These are phyloP conservation scores for Patellifolia procumbens DNA, from an alignment of 179 eudicot genomes.

Conservation along the genomic window DNA sequence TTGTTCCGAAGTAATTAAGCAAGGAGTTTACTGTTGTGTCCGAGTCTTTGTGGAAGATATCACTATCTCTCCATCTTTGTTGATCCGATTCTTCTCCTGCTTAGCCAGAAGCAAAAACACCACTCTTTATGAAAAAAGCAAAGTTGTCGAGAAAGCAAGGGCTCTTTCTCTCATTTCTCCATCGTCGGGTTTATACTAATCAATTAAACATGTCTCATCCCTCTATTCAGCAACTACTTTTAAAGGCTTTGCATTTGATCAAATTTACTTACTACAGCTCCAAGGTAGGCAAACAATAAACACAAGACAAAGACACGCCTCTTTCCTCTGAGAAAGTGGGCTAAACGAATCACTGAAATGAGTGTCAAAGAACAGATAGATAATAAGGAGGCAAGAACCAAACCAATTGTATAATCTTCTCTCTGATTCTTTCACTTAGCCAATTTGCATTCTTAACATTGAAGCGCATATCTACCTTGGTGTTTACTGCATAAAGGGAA, in stretches of 20 bases:
- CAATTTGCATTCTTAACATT: slow-evolving; percentile 79
- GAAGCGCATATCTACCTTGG: slow-evolving; percentile 96
- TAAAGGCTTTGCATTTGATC: not conserved
- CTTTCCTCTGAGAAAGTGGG: not conserved
- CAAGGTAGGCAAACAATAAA: not conserved
- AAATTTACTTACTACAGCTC: not conserved
- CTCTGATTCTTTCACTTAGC: slow-evolving; percentile 77
- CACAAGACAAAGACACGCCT: not conserved
- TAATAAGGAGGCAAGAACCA: slow-evolving; percentile 19
- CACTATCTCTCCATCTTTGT: slow-evolving; percentile 86
- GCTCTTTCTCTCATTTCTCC: not conserved
- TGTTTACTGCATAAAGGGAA: slow-evolving; percentile 55
- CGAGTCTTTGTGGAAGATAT: slow-evolving; percentile 76
- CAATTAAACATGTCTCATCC: not conserved
- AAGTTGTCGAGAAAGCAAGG: not conserved
- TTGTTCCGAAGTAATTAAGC: no score
- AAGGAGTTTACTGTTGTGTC: slow-evolving; percentile 65
- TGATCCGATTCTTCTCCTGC: slow-evolving; percentile 90
- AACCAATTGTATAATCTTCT: slow-evolving; percentile 76
- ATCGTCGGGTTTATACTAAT: no score
- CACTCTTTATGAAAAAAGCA: not conserved
- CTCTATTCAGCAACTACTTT: not conserved
- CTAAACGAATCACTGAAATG: not conserved
- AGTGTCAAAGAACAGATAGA: not conserved
- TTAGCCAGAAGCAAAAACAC: slow-evolving; percentile 9